Base-by-base conservation (phyloP, 2,329 filamentous ascomycete genomes). In the Aspergillus cejpii region DNA sequence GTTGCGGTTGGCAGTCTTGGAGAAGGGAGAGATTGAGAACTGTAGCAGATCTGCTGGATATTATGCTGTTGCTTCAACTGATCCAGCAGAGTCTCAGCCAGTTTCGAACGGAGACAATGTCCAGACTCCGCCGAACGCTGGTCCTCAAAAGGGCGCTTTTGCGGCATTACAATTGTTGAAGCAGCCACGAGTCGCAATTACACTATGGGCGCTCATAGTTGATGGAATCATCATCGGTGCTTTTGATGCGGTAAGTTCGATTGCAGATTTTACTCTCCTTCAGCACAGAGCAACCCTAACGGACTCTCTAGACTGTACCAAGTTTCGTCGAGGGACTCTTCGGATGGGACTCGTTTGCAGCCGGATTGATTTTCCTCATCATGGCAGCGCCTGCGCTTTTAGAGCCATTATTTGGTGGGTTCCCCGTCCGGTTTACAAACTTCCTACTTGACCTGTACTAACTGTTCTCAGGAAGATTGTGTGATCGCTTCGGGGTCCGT, bases 361-460 rank as follows among this genome's bases (percentile, higher is more conserved):
- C 77, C 2, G 78, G 78, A 2, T 60, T 81, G 3, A 59, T 80
- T 7, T 80, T 81, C 54, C 66, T 81, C 2, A 67, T 74, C 3
- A 55, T 84, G 31, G 75, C 82, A 23, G 62, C 81, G 6, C 82
- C 81, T 0, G 74, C 74, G 5, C 78, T 85, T 56, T 50, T 77
- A 1, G 76, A 78, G 0, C 84, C 84, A 0, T 27, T 80, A 0
- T 73, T 81, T 27, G 63, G 54, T 55, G 34, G 17, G 48, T 20
- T 5, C n/a, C 8, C 33, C 5, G 17, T 11, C n/a, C n/a, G n/a
- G n/a, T n/a, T n/a, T n/a, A n/a, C n/a, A n/a, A n/a, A n/a, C n/a
- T n/a, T n/a, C n/a, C n/a, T n/a, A n/a, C n/a, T n/a, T n/a, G n/a
- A n/a, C n/a, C n/a, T n/a, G n/a, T 7, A 0, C 29, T 46, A 5